Conservation (phyloP, 2,329 filamentous ascomycete genomes). For the Colletotrichum cuscutae region DNA sequence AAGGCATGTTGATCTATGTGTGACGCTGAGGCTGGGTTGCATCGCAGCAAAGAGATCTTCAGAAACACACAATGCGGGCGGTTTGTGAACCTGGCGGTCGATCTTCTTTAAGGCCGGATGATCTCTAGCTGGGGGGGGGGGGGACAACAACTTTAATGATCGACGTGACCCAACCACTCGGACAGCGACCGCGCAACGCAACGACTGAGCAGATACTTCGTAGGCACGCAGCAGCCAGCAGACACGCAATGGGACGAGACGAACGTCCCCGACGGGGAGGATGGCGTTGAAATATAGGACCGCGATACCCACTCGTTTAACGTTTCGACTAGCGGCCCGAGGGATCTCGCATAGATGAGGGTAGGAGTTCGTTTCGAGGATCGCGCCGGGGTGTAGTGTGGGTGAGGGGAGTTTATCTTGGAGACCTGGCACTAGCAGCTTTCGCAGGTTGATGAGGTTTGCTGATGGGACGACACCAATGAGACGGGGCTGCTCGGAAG, state of each 20-base stretch:
- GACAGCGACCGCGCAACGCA: constrained; percentile 22
- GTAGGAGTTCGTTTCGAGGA: constrained; percentile 24
- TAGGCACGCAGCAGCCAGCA: neutral
- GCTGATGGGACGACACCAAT: constrained; percentile 12
- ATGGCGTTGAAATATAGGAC: constrained; percentile 31
- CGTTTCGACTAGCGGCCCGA: constrained; percentile 34
- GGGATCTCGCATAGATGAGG: constrained; percentile 32
- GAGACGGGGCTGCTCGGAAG: neutral
- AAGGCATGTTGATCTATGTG: constrained; percentile 28
- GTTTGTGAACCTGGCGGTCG: constrained; percentile 20
- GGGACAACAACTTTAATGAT: constrained; percentile 7
- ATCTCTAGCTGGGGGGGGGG: neutral
- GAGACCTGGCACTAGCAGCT: constrained; percentile 17
- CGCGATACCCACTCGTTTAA: constrained; percentile 29
- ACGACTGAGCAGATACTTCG: neutral
- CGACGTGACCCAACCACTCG: constrained; percentile 21
- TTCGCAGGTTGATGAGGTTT: constrained; percentile 21
- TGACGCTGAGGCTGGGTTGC: constrained; percentile 25
- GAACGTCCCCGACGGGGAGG: constrained; percentile 16
- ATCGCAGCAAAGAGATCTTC: constrained; percentile 30
- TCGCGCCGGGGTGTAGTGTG: constrained; percentile 16
- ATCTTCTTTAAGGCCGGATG: constrained; percentile 32
- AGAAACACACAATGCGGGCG: constrained; percentile 3
- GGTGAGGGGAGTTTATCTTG: constrained; percentile 4
- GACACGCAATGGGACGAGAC: neutral